Base-by-base conservation (phyloP, 2,329 filamentous ascomycete species). In the Talaromyces islandicus region DNA sequence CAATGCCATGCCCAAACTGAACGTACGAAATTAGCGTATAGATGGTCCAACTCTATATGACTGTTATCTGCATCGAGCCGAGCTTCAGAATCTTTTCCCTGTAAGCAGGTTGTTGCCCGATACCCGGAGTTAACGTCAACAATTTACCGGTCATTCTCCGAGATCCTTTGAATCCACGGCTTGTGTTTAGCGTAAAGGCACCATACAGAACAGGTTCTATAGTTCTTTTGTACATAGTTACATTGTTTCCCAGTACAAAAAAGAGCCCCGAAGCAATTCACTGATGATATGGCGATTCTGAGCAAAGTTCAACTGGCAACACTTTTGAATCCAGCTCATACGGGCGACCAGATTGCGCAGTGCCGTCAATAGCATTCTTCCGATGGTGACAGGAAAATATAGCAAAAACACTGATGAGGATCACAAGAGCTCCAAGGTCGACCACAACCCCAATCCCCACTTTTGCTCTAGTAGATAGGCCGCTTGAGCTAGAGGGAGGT, bases 401-500 rank as follows among this genome's bases (percentile, higher is more conserved):
- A 21, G 12, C 14, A 9, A 50, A 4, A 50, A 50, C 19, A 1
- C 43, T 19, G 24, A 50, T 24, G 10, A 50, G 12, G 21, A 50
- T 50, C 19, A 25, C 19, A 25, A 50, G 9, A 25, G 12, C 24
- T n/a, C 43, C 43, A 24, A 50, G 19, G 24, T 19, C 43, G 7
- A 17, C 52, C 12, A 12, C 51, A 35, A 57, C 25, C 7, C 56
- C 29, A 27, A 57, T 51, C 1, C 56, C 56, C 5, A 30, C 56
- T 50, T 51, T 57, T 38, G 56, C 29, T 29, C 56, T 43, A n/a
- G 29, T 51, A 32, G 56, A 57, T 7, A 57, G 29, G 10, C 43
- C 24, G 24, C 17, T n/a, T 6, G 17, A 38, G 35, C 35, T 38
- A 38, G 35, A 14, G 14, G 43, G 19, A 3, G 19, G 10, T 25